Base-by-base conservation (phyloP, 495 filamentous ascomycete species). In the Xylaria telfairii region DNA sequence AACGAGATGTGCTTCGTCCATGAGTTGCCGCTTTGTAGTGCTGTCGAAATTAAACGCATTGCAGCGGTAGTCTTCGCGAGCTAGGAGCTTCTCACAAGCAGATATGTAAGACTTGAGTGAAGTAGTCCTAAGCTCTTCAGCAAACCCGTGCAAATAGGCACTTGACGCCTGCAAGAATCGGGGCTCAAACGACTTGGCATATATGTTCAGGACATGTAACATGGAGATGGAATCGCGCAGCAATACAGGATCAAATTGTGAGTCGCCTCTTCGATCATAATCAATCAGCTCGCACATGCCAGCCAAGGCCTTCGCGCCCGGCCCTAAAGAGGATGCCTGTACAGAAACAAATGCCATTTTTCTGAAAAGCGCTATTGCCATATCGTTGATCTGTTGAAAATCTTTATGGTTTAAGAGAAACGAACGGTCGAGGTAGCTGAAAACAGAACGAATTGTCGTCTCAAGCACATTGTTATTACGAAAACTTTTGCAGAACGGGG, bases 341-440 rank as follows among this genome's bases (percentile, higher is more conserved):
- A 44, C 42, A n/a, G 68, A 62, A 24, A 62, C 61, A 78, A 80
- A 92, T 67, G 73, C 88, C 81, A 84, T 90, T 86, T 77, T 87
- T 81, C 76, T 86, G 82, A 83, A 96, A 84, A 74, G 86, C 73
- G 72, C 73, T 62, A 88, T 86, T 24, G 82, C 82, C 78, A 88
- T 82, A 72, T 89, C 89, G 72, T 89, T 85, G 17, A 92, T 80
- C 60, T 81, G 78, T 69, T 82, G 83, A 42, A 72, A 65, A 9
- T 76, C 76, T 72, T 85, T 89, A 46, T 87, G 87, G 41, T 90
- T 89, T 1, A 97, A 83, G 26, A 99, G 87, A 77, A 92, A 97
- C 5, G 93, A 92, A 69, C 96, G 89, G 75, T 99, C 95, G 66
- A 99, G 85, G 72, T 94, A 98, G 76, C 92, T 95, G 83, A 97